phyloP scores from a whole-genome alignment of 805 yeast species.

The Cyberlindnera euphorbiiphila region DNA sequence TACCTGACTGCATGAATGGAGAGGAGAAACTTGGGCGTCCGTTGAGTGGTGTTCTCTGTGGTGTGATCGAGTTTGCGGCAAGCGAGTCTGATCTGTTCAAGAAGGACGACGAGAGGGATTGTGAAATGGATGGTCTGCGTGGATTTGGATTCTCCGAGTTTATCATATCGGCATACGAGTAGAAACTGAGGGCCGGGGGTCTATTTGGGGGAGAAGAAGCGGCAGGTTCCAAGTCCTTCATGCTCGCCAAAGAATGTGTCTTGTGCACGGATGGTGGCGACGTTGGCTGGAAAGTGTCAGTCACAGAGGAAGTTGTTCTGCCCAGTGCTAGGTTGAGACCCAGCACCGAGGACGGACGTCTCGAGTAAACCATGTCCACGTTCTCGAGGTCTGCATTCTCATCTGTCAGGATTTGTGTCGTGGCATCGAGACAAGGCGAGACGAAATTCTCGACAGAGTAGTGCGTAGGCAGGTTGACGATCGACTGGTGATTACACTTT shows the following conservation, averaged over 20 bases:
- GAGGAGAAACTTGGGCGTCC: slow-evolving; percentile 30
- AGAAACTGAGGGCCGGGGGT: slow-evolving; percentile 42
- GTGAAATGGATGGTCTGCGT: slow-evolving; percentile 57
- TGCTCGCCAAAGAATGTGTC: slow-evolving; percentile 24
- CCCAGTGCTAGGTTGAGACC: slow-evolving; percentile 38
- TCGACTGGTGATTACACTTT: slow-evolving; percentile 28
- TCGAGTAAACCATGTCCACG: slow-evolving; percentile 65
- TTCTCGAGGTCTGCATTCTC: slow-evolving; percentile 55
- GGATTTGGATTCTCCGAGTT: slow-evolving; percentile 56
- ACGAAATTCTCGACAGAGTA: slow-evolving; percentile 60
- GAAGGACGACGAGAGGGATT: slow-evolving; percentile 36
- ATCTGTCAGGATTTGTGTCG: slow-evolving; percentile 60
- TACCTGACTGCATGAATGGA: slow-evolving; percentile 26
- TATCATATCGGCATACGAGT: slow-evolving; percentile 78
- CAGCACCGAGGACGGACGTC: slow-evolving; percentile 55
- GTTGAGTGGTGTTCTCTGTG: slow-evolving; percentile 22
- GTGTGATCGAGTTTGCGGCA: slow-evolving; percentile 22
- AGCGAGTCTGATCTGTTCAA: slow-evolving; percentile 21
- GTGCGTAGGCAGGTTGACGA: slow-evolving; percentile 33
- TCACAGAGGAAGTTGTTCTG: slow-evolving; percentile 31
- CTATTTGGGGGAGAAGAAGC: slow-evolving; percentile 18
- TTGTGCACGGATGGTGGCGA: slow-evolving; percentile 21
- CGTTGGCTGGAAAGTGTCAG: slow-evolving; percentile 4
- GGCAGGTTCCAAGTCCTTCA: slow-evolving; percentile 24
- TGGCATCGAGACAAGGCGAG: slow-evolving; percentile 80